A percentile compares a stretch with the other conserved stretches of the same genome.
These are phyloP conservation scores for Eucalyptus cladocalyx DNA, from an alignment of 345 rosid genomes.

Conservation along the genomic window DNA sequence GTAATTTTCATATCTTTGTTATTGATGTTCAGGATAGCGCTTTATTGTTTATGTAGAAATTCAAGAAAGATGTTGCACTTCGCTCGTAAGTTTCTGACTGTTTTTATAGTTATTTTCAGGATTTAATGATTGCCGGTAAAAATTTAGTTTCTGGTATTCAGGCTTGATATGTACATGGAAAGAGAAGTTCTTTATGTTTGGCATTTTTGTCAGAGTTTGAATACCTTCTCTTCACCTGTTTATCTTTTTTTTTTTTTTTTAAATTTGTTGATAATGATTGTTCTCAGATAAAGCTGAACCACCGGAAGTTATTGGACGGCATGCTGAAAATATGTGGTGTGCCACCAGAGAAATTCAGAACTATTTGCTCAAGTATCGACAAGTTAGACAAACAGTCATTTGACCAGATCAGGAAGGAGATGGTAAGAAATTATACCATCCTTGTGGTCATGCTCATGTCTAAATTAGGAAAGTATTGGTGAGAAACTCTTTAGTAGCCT, in stretches of 20 bases:
- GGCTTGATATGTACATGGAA: background rate
- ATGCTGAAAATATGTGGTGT: constrained; percentile 95
- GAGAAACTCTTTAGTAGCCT: background rate
- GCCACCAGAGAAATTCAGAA: constrained; percentile 77
- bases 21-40: background rate
- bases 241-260: background rate
- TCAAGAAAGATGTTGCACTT: background rate
- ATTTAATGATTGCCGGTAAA: background rate
- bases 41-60: background rate
- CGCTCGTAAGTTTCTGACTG: background rate
- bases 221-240: background rate
- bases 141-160: background rate
- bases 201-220: background rate
- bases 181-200: background rate
- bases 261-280: background rate
- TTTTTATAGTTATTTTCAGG: background rate
- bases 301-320: constrained; percentile 85
- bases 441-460: background rate
- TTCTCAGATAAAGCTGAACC: constrained; percentile 76
- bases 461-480: background rate
- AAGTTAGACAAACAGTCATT: constrained; percentile 85
- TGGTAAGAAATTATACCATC: constrained; percentile 30
- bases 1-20: background rate
- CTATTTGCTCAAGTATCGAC: constrained; percentile 92
- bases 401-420: constrained; percentile 80